A percentile compares a stretch with the other conserved stretches of the same genome.
Evolutionary conservation across 306 rosid species (phyloP).

Genomic region (Quercus parvula): DNA sequence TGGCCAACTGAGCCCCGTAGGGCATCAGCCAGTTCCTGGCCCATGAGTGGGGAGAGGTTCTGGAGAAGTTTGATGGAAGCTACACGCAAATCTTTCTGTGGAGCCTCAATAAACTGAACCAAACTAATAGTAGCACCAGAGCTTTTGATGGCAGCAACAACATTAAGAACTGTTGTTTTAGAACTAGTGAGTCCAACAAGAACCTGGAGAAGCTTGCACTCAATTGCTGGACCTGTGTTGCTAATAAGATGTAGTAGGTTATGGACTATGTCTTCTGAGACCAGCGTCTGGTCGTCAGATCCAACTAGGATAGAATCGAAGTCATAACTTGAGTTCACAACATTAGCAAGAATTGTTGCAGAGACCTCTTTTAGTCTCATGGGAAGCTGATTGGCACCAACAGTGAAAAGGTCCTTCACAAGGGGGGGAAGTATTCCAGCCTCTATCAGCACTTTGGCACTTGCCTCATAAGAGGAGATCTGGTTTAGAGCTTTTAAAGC

Average conservation of each 20-base stretch:
- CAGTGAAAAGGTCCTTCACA: constrained; percentile 86
- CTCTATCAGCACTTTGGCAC: constrained; percentile 81
- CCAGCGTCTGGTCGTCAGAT: constrained; percentile 75
- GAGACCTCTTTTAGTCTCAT: constrained; percentile 84
- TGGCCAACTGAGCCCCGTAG: constrained; percentile 95
- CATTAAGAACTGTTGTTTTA: constrained; percentile 60
- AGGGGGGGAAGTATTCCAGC: constrained; percentile 97
- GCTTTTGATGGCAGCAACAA: constrained; percentile 86
- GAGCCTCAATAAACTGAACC: constrained; percentile 94
- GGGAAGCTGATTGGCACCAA: constrained; percentile 80
- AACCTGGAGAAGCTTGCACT: constrained; percentile 93
- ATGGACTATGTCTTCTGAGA: constrained; percentile 91
- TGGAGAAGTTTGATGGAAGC: constrained; percentile 85
- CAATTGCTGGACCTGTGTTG: constrained; percentile 97
- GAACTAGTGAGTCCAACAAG: constrained; percentile 89
- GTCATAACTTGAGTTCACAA: constrained; percentile 80
- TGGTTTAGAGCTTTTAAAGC: constrained; percentile 93
- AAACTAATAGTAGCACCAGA: constrained; percentile 96
- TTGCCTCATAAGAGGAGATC: constrained; percentile 84
- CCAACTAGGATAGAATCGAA: constrained; percentile 79
- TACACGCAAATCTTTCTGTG: constrained; percentile 82
- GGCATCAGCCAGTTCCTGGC: constrained; percentile 95
- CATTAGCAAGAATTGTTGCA: constrained; percentile 93
- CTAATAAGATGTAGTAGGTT: constrained; percentile 91
- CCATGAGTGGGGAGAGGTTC: constrained; percentile 78